Conservation (phyloP, 228 moss, liverwort and hornwort species). For the Sphagnum fallax region DNA sequence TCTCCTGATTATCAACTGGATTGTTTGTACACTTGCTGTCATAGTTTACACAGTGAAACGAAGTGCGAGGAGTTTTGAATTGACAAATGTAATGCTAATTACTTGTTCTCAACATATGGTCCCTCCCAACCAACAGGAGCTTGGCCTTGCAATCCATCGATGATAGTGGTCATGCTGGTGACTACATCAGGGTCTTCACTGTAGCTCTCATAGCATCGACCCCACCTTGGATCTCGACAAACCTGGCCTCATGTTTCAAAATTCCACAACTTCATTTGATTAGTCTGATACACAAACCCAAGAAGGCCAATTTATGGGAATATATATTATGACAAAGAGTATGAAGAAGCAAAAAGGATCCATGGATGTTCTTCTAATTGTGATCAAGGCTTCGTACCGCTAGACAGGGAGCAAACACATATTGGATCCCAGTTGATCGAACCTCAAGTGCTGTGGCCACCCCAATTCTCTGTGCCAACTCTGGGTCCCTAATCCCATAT, state of each 20-base stretch:
- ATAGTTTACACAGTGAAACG: no score
- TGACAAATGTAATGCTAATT: background rate
- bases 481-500: slow-evolving; percentile 38
- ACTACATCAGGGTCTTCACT: slow-evolving; percentile 78
- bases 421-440: slow-evolving; percentile 73
- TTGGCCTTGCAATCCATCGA: slow-evolving; percentile 78
- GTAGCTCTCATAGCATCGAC: slow-evolving; percentile 86
- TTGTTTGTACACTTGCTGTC: no score
- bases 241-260: slow-evolving; percentile 3
- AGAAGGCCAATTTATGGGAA: no score
- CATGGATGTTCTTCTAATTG: no score
- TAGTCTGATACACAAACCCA: no score
- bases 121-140: slow-evolving; percentile 27
- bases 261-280: background rate
- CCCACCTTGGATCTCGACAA: slow-evolving; percentile 87
- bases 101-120: slow-evolving; percentile 26
- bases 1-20: no score
- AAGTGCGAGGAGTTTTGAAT: no score
- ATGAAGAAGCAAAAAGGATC: no score
- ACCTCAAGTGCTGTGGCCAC: slow-evolving; percentile 74
- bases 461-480: slow-evolving; percentile 70
- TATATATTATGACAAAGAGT: no score
- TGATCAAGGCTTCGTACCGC: slow-evolving; percentile 25
- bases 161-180: slow-evolving; percentile 52
- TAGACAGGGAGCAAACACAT: slow-evolving; percentile 78